Evolutionary conservation across 1,284 basidiomycete genomes (phyloP).

Genomic region (Sporisorium reilianum): DNA sequence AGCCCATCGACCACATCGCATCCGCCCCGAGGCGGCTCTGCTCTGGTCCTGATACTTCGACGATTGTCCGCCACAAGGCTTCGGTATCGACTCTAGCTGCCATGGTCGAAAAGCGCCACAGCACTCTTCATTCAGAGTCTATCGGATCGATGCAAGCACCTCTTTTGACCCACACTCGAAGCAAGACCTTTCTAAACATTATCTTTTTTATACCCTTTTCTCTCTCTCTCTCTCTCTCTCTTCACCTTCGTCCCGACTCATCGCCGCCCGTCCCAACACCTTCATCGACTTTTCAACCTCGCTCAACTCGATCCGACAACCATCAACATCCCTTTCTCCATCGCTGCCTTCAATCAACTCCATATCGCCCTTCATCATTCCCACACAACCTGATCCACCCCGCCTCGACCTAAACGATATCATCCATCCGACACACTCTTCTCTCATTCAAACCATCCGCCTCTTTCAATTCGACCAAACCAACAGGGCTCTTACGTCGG

Average conservation of each 20-base stretch:
- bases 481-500: conserved; percentile 68
- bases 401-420: neutral
- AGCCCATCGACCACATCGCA: neutral
- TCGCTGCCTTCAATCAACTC: neutral
- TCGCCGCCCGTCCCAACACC: neutral
- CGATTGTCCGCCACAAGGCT: neutral
- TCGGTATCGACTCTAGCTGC: neutral
- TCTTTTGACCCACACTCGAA: neutral
- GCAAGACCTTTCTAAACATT: conserved; percentile 40
- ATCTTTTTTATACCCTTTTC: conserved; percentile 46
- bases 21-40: neutral
- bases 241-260: conserved; percentile 34
- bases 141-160: conserved; percentile 21
- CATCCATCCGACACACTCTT: neutral
- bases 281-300: neutral
- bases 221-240: conserved; percentile 23
- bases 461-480: conserved; percentile 3
- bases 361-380: neutral
- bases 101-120: neutral
- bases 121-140: conserved; percentile 9
- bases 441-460: neutral
- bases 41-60: neutral
- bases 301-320: neutral
- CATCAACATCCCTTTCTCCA: neutral
- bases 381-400: neutral